Evolutionary conservation across 352 stramenopile genomes (phyloP).

Genomic region (Pythium rishiriense): DNA sequence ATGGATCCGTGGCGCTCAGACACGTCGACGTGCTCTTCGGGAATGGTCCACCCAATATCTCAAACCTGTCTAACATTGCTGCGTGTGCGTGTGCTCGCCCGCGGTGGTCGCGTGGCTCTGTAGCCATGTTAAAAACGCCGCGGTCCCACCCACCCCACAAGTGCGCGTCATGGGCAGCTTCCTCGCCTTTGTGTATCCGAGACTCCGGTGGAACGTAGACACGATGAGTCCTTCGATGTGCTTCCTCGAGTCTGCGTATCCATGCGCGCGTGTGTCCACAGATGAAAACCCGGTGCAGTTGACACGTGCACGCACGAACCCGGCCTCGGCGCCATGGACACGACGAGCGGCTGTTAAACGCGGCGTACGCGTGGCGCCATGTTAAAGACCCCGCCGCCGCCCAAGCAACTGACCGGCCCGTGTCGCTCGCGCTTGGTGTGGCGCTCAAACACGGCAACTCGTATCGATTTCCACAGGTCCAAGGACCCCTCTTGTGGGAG

Average conservation of each 20-base stretch:
- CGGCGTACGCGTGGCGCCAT: neutral
- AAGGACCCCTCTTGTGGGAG: neutral
- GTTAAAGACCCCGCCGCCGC: constrained; percentile 10
- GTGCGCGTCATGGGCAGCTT: neutral
- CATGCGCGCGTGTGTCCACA: neutral
- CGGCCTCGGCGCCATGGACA: neutral
- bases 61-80: too few species aligned
- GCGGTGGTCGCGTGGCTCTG: neutral
- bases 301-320: neutral
- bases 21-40: too few species aligned
- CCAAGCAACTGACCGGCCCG: constrained; percentile 3
- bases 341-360: constrained; percentile 3
- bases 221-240: neutral
- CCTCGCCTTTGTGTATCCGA: neutral
- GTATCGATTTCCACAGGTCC: neutral
- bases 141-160: too few species aligned
- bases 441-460: neutral
- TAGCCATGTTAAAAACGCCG: too few species aligned
- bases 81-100: neutral
- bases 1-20: too few species aligned
- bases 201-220: neutral
- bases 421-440: neutral
- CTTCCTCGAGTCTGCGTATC: neutral
- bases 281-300: neutral
- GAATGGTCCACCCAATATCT: too few species aligned